Percentiles rank a stretch among this genome's conserved stretches.
These are phyloP conservation scores for Neofusicoccum parvum DNA, from an alignment of 2,329 filamentous ascomycete genomes.

Conservation along the genomic window DNA sequence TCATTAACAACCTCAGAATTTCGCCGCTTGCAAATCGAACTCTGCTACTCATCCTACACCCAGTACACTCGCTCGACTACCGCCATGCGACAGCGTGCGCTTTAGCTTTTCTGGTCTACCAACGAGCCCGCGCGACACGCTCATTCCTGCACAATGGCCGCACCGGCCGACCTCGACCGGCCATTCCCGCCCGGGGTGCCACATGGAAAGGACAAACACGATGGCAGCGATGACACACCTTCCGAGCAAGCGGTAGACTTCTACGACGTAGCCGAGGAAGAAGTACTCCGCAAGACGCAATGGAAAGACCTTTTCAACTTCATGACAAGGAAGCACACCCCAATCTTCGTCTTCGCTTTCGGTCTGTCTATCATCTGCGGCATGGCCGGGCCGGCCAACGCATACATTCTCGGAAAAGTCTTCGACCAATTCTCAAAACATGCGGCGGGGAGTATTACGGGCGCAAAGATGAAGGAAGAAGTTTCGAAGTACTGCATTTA, in stretches of 20 bases:
- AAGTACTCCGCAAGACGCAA: slow-evolving; percentile 29
- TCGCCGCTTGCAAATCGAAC: not conserved
- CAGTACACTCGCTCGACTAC: not conserved
- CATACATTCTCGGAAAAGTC: slow-evolving; percentile 72
- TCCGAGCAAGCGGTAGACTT: not conserved
- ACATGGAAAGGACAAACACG: not conserved
- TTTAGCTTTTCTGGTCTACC: not conserved
- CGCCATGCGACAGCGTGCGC: not conserved
- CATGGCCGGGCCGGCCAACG: slow-evolving; percentile 64
- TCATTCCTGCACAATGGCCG: slow-evolving; percentile 2
- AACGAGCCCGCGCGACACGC: not conserved
- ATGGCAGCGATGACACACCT: not conserved
- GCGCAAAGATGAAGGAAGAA: slow-evolving; percentile 55
- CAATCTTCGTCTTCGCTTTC: slow-evolving; percentile 58
- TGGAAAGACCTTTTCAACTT: slow-evolving; percentile 72
- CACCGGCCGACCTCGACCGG: not conserved
- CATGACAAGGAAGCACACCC: slow-evolving; percentile 62
- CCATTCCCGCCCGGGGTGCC: not conserved
- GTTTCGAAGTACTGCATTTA: slow-evolving; percentile 64
- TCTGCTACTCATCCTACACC: not conserved
- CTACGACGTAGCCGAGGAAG: slow-evolving; percentile 15
- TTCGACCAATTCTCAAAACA: slow-evolving; percentile 72
- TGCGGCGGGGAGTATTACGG: slow-evolving; percentile 57
- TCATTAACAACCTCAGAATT: not conserved
- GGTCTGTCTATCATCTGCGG: slow-evolving; percentile 62